Evolutionary conservation across 139 green algal species (phyloP), one percentile per base, ranked within the genome.

Genomic region (Penium margaritaceum): DNA sequence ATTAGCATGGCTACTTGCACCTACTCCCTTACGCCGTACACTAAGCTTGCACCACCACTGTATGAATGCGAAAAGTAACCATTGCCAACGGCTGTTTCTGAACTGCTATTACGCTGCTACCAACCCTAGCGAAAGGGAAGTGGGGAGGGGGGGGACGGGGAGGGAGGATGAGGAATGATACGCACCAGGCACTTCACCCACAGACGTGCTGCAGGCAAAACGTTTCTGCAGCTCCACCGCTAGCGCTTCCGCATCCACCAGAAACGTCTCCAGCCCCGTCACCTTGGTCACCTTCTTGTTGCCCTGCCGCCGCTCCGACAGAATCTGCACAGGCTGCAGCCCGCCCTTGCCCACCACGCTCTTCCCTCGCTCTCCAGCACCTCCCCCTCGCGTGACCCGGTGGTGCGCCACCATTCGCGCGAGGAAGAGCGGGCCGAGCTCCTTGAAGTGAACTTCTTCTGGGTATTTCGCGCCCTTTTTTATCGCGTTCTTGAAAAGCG

Each of bases 201-300:
- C 63, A 0, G 69, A 62, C 0, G 70, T 82, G 75, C 75, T 82
- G 54, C 70, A 74, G n/a, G 75, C 75, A 79, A 82, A 82, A 32
- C 73, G 80, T 27, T 64, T 76, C 69, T 82, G 75, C 27, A 78
- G 69, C 67, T 82, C 75, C 35, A 29, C 68, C 32, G 67, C 75
- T 4, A 79, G 61, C 5, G 32, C 29, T 7, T 82, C 69, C 14
- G 75, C 29, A 6, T 79, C 75, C 43, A 82, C 69, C 38, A 82
- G 75, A 35, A 72, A 82, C n/a, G 70, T 75, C 70, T 81, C 75
- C 39, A 82, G 29, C 9, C 75, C 75, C 53, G 75, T 60, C 39
- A 82, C 70, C 1, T 36, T 29, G 5, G 75, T 82, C 21, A 82
- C 57, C 61, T 82, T 82, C 68, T 82, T 82, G 51, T 75, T 74